Base-by-base conservation (phyloP, 257 asterid genomes). In the Solanum arcanum region DNA sequence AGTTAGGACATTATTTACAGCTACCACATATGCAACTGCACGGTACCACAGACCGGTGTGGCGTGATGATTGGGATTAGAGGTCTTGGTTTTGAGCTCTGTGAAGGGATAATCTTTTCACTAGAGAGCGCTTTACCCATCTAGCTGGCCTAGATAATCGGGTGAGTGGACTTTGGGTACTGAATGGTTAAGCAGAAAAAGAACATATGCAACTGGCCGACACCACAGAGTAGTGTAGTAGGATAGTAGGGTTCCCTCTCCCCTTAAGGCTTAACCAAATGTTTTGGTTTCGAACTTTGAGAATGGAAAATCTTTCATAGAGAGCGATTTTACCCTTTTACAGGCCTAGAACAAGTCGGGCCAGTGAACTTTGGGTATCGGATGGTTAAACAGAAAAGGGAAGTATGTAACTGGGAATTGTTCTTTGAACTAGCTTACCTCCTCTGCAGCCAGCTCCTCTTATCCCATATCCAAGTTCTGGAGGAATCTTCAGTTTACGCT, bases 371-470 rank as follows among this genome's bases (percentile, higher is more conserved):
- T 42, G 31, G 21, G 35, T 42, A n/a, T 2, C 12, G 3, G 83
- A 76, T 76, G 83, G 83, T 12, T 41, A 76, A 76, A 18, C 33
- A 25, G 3, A 25, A 56, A 52, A 21, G 7, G 7, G 2, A 60
- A 12, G 41, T 39, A 35, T 11, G 70, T 9, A 64, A 64, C 21
- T 15, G 39, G 49, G n/a, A 5, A 33, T 75, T 31, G 23, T 47
- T 68, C 27, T 5, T 15, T 6, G 10, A 21, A 25, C 3, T 56
- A 15, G 59, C 77, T 80, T 91, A 95, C 99, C 98, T 90, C 98
- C 98, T 83, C 37, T 92, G 86, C 99, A 96, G 64, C 99, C 99
- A 10, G 99, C 99, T 23, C 98, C 98, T 69, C 98, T 90, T 42
- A 73, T 86, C 76, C 99, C 99, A 88, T 95, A 96, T 81, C 93